A percentile compares a stretch with the other conserved stretches of the same genome.
These are phyloP conservation scores for Aspergillus texensis DNA, from an alignment of 2,329 filamentous ascomycete species.

Conservation along the genomic window DNA sequence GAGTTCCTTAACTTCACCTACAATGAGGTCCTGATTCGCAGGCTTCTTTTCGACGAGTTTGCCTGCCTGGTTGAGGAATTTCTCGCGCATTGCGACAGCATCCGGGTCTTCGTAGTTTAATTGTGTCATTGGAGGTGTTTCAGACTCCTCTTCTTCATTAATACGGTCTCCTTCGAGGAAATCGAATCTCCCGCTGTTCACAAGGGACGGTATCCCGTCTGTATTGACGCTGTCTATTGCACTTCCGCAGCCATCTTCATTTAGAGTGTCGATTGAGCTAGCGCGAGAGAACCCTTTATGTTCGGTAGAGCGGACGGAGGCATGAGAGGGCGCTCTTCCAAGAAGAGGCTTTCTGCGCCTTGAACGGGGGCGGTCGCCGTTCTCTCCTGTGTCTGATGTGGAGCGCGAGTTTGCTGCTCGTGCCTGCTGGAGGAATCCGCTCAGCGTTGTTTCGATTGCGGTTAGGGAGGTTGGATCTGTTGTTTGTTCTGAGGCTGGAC, in stretches of 20 bases:
- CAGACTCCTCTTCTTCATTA: slow-evolving; percentile 33
- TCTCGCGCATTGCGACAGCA: slow-evolving; percentile 59
- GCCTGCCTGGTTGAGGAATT: slow-evolving; percentile 50
- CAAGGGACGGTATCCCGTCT: slow-evolving; percentile 34
- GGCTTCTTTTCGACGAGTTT: slow-evolving; percentile 43
- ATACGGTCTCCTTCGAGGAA: slow-evolving; percentile 27
- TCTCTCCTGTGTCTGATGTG: slow-evolving; percentile 23
- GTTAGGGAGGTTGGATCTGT: slow-evolving; percentile 25
- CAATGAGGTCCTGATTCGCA: slow-evolving; percentile 19
- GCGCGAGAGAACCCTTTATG: slow-evolving; percentile 42
- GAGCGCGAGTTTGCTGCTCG: slow-evolving; percentile 36
- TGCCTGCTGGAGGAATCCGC: slow-evolving; percentile 45
- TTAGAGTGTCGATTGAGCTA: slow-evolving; percentile 54
- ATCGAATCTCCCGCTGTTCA: slow-evolving; percentile 35
- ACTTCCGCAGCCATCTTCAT: slow-evolving; percentile 46
- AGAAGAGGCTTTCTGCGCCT: slow-evolving; percentile 42
- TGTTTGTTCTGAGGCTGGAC: slow-evolving; percentile 19
- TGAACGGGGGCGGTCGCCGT: slow-evolving; percentile 22
- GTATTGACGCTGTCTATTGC: slow-evolving; percentile 34
- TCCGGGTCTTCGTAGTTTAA: slow-evolving; percentile 54
- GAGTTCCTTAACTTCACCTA: slow-evolving; percentile 36
- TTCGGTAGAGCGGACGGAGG: slow-evolving; percentile 33
- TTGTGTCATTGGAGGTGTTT: slow-evolving; percentile 49
- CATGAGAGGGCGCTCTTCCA: slow-evolving; percentile 46
- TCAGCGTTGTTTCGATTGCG: slow-evolving; percentile 42